A percentile compares a stretch with the other conserved stretches of the same genome.
Evolutionary conservation across 805 yeast genomes (phyloP).

Genomic region (Candida vartiovaarae): DNA sequence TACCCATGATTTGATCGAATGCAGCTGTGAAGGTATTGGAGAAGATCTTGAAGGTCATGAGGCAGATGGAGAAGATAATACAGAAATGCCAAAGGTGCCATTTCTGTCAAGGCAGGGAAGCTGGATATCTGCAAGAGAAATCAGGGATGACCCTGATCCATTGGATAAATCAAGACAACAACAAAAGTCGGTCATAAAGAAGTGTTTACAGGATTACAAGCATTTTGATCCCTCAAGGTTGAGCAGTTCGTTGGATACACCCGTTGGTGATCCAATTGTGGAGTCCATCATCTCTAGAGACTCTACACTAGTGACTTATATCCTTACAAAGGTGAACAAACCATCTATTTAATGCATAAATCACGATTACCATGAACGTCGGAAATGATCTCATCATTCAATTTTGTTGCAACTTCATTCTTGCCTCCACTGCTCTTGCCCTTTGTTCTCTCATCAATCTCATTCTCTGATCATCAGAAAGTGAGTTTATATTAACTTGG

Average conservation of each 20-base stretch:
- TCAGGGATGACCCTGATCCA: slow-evolving; percentile 4
- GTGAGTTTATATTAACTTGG: slow-evolving; percentile 46
- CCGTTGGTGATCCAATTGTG: slow-evolving; percentile 28
- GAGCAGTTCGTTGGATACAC: slow-evolving; percentile 5
- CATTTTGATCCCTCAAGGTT: slow-evolving; percentile 49
- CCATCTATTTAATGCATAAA: slow-evolving; percentile 13
- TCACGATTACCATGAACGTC: not conserved
- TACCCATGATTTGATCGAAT: slow-evolving; percentile 72
- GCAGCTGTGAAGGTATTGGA: slow-evolving; percentile 55
- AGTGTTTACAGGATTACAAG: slow-evolving; percentile 53
- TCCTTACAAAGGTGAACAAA: slow-evolving; percentile 34
- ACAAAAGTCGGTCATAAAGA: slow-evolving; percentile 38
- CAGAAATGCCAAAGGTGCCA: slow-evolving; percentile 7
- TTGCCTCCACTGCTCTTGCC: slow-evolving; percentile 94
- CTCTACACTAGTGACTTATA: slow-evolving; percentile 29
- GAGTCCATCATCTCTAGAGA: slow-evolving; percentile 23
- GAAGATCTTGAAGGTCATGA: slow-evolving; percentile 23
- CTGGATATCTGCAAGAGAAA: slow-evolving; percentile 20
- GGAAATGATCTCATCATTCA: not conserved
- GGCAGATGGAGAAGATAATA: slow-evolving; percentile 13
- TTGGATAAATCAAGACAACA: not conserved
- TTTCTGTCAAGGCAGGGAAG: slow-evolving; percentile 5
- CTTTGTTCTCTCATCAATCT: slow-evolving; percentile 88
- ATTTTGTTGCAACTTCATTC: slow-evolving; percentile 37
- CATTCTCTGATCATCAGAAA: slow-evolving; percentile 67